A percentile compares a stretch with the other conserved stretches of the same genome.
These are phyloP conservation scores for Voacanga thouarsii DNA, from an alignment of 257 asterid genomes.

Conservation along the genomic window DNA sequence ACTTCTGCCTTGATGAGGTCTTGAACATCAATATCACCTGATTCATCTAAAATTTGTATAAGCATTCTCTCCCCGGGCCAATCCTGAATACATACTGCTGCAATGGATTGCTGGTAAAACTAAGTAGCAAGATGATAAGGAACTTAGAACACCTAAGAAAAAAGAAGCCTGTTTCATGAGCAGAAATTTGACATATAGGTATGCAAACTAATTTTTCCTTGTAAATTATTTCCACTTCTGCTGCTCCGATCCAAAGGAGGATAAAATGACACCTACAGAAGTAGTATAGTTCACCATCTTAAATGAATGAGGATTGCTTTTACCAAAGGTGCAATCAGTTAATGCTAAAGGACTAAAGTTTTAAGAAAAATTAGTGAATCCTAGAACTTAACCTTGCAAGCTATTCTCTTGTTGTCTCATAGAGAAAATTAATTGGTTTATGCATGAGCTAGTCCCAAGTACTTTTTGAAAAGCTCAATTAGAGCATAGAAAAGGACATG, in stretches of 20 bases:
- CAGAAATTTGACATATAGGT: background rate
- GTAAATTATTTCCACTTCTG: background rate
- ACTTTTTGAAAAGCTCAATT: background rate
- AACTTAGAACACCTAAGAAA: conserved; percentile 10
- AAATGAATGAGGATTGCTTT: background rate
- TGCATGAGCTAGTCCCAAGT: too few relatives aligned
- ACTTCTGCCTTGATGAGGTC: conserved; percentile 79
- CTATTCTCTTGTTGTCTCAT: too few relatives aligned
- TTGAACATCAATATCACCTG: conserved; percentile 71
- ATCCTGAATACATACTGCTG: conserved; percentile 79
- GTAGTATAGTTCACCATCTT: background rate
- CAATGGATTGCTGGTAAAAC: conserved; percentile 90
- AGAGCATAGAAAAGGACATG: background rate
- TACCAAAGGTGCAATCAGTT: background rate
- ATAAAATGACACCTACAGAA: background rate
- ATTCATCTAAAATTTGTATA: conserved; percentile 84
- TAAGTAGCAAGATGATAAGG: conserved; percentile 32
- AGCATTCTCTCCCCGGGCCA: conserved; percentile 95
- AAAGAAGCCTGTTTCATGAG: background rate
- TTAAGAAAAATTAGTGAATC: background rate
- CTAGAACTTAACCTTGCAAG: background rate
- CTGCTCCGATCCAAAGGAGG: background rate
- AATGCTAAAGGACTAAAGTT: background rate
- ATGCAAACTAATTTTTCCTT: background rate
- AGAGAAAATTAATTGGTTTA: too few relatives aligned